Evolutionary conservation across 2,329 filamentous ascomycete species (phyloP), one percentile per base, ranked within the genome.

Genomic region (Massarina eburnea): DNA sequence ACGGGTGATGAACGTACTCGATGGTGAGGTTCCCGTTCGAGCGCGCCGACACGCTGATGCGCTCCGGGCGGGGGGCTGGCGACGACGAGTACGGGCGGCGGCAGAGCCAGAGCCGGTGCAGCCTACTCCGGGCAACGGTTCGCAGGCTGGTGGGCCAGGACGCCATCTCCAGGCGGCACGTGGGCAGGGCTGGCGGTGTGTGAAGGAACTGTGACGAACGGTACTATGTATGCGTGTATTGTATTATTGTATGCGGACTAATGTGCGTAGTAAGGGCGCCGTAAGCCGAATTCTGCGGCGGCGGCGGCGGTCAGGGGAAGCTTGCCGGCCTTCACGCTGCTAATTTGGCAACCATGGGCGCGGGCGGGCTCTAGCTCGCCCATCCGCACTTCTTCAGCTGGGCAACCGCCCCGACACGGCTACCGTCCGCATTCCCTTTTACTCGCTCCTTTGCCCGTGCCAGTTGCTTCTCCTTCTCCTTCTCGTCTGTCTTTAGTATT

Each of bases 21-120:
- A 77, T 48, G 30, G 51, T 67, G 34, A 76, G 67, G 36, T 55
- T 58, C 45, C 73, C 74, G 54, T 72, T 76, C 35, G 73, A 74
- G 19, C 71, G 60, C 53, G 67, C 73, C 9, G 68, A 64, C 12
- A 75, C 59, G 20, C 44, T 50, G 46, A 74, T 44, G 15, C 57
- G 52, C 42, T 73, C 67, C 36, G 43, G 48, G 35, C 44, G 52
- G 32, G 59, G 54, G 14, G 53, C 32, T 36, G 57, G 57, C 29
- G 58, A 27, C 26, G 39, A 51, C 32, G 63, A 61, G 47, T 56
- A 58, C 21, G 43, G 32, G 17, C 59, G 61, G 15, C 27, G 43
- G 34, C 32, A 21, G 35, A 27, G 53, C 35, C 38, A 34, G 35
- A 34, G 36, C 46, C 39, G 37, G 34, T 26, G 37, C 20, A 30